Conservation (phyloP, 192 early-diverging fungal species). For the Helicostylum pulchrum region DNA sequence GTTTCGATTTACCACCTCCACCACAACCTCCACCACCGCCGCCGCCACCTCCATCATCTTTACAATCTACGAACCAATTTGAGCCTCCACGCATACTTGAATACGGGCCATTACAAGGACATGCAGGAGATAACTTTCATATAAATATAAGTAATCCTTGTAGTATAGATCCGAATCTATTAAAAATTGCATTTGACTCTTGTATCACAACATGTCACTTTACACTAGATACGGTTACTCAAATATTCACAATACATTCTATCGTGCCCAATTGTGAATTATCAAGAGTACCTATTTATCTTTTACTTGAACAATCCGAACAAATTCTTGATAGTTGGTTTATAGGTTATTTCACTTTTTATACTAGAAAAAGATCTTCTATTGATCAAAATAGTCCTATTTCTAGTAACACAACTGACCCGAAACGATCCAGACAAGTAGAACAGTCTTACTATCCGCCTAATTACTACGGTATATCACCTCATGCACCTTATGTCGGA, state of each 20-base stretch:
- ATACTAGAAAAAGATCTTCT: conserved; percentile 5
- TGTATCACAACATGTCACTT: conserved; percentile 42
- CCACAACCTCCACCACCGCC: conserved; percentile 18
- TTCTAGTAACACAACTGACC: too few species aligned
- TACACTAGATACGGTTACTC: conserved; percentile 18
- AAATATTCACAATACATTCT: conserved; percentile 38
- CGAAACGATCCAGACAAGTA: not conserved
- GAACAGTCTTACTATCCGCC: conserved; percentile 5
- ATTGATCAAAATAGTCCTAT: not conserved
- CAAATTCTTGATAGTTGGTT: conserved; percentile 43
- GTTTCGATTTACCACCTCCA: conserved; percentile 15
- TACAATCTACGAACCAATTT: conserved; percentile 8
- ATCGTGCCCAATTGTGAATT: conserved; percentile 35
- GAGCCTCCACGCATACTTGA: conserved; percentile 21
- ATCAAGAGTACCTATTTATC: conserved; percentile 36
- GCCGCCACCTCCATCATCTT: conserved; percentile 2
- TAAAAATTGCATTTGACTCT: conserved; percentile 41
- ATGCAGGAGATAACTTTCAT: conserved; percentile 13
- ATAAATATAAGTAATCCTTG: conserved; percentile 3
- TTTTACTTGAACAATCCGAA: conserved; percentile 39
- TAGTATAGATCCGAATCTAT: not conserved
- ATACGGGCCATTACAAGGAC: conserved; percentile 18
- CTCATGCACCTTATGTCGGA: conserved; percentile 3
- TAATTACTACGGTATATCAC: conserved; percentile 11
- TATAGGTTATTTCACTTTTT: conserved; percentile 39